Base-by-base conservation (phyloP, 2,329 filamentous ascomycete genomes). In the Aspergillus niger region DNA sequence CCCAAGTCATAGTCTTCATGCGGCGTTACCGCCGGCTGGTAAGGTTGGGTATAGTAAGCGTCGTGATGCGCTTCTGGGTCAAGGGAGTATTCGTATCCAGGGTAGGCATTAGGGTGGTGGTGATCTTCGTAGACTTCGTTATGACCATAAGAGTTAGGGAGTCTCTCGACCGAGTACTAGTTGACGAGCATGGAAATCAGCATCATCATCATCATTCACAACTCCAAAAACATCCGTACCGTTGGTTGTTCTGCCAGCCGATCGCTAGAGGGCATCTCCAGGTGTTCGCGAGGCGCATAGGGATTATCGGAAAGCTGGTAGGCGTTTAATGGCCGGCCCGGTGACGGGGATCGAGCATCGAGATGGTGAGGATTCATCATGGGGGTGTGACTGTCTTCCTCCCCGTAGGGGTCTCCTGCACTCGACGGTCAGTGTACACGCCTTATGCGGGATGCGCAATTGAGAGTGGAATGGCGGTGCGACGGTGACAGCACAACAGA, bases 31-130 rank as follows among this genome's bases (percentile, higher is more conserved):
- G 85, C 80, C 11, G 91, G 90, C 66, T 92, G 85, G 76, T 96
- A 96, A 1, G 91, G 89, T 67, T 90, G 87, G 68, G 89, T 91
- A 75, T 90, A 94, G 80, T 97, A 97, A 58, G 87, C 86, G 76
- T 97, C 91, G 73, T 95, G 91, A 70, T 97, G 92, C 60, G 89
- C 88, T 74, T 96, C 89, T 8, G 94, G 92, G 70, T 92, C 88
- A 62, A 97, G 79, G 3, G 87, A 82, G 74, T 95, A 93, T 58
- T 92, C 90, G 60, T 82, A 81, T 63, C 82, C 82, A 44, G 83
- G 80, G 65, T 86, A 84, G 63, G 82, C 76, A 49, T 76, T 70
- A 57, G 77, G 81, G 61, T 84, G 81, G 61, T 84, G 81, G 61
- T 84, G 66, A 77, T 79, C 64, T 63, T 87, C 85, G 72, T 86